Evolutionary conservation across 345 rosid genomes (phyloP).

Genomic region (Euphorbia tirucalli): DNA sequence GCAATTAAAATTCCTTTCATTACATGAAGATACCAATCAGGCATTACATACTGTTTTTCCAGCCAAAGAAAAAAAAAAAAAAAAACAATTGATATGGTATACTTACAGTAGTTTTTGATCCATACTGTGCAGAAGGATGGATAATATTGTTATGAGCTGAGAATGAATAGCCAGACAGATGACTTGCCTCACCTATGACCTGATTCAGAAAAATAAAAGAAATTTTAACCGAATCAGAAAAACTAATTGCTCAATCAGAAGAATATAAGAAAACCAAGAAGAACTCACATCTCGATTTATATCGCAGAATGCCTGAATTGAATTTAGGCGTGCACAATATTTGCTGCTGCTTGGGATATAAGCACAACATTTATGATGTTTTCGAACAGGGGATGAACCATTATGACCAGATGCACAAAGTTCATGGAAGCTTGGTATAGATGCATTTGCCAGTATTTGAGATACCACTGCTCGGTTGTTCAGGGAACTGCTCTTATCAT

Average conservation of each 20-base stretch:
- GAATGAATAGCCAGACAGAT: slow-evolving; percentile 77
- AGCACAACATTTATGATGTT: slow-evolving; percentile 85
- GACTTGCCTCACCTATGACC: slow-evolving; percentile 85
- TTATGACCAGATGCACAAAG: slow-evolving; percentile 39
- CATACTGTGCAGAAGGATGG: slow-evolving; percentile 77
- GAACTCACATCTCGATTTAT: slow-evolving; percentile 87
- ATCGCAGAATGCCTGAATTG: slow-evolving; percentile 90
- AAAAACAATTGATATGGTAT: neutral
- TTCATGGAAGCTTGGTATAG: slow-evolving; percentile 69
- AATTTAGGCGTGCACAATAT: slow-evolving; percentile 72
- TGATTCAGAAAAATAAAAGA: slow-evolving; percentile 32
- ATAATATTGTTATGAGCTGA: slow-evolving; percentile 77
- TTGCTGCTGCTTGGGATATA: slow-evolving; percentile 74
- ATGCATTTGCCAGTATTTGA: slow-evolving; percentile 68
- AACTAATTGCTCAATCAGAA: slow-evolving; percentile 1
- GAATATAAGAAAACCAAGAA: neutral
- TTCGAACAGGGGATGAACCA: slow-evolving; percentile 42
- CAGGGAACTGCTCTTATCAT: slow-evolving; percentile 49
- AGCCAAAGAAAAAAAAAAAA: no score
- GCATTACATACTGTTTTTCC: no score
- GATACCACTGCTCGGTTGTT: slow-evolving; percentile 51
- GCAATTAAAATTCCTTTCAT: no score
- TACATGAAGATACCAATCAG: no score
- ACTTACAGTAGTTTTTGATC: slow-evolving; percentile 86
- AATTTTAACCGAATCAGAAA: slow-evolving; percentile 12